phyloP scores from a whole-genome alignment of 1,284 basidiomycete species.

The Cryptococcus sp. region DNA sequence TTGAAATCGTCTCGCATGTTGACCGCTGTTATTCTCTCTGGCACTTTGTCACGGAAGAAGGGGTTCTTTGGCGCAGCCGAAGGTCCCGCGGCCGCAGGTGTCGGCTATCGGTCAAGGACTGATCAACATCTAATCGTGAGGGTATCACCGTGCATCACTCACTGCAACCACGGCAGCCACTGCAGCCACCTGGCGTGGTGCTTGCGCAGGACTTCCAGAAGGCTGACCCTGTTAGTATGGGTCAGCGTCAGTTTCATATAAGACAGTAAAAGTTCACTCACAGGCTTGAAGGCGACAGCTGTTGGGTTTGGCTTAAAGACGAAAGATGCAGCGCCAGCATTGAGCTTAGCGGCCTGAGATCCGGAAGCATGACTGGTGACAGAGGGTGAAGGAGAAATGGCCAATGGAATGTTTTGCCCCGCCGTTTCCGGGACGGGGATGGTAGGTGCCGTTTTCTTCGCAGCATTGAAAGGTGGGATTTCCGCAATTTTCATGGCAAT shows the following conservation, averaged over 20 bases:
- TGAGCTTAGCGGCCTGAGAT: slow-evolving; percentile 60
- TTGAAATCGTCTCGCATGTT: slow-evolving; percentile 93
- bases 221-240: slow-evolving; percentile 20
- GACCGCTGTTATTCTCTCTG: slow-evolving; percentile 71
- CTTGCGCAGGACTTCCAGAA: slow-evolving; percentile 30
- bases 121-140: not conserved
- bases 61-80: slow-evolving; percentile 59
- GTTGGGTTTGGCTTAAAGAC: slow-evolving; percentile 64
- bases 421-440: slow-evolving; percentile 46
- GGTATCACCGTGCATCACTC: not conserved
- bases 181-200: slow-evolving; percentile 14
- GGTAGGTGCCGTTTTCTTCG: slow-evolving; percentile 48
- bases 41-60: slow-evolving; percentile 77
- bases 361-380: slow-evolving; percentile 31
- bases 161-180: slow-evolving; percentile 9
- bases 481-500: slow-evolving; percentile 66
- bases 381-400: slow-evolving; percentile 56
- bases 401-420: slow-evolving; percentile 32
- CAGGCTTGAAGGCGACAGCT: slow-evolving; percentile 56
- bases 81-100: slow-evolving; percentile 30
- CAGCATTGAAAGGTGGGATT: slow-evolving; percentile 89
- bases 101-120: slow-evolving; percentile 35
- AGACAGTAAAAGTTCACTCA: slow-evolving; percentile 24
- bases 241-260: slow-evolving; percentile 2
- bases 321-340: slow-evolving; percentile 68